A percentile compares a stretch with the other conserved stretches of the same genome.
Conservation (phyloP, 163 green algal genomes). For the Volvox carteri region DNA sequence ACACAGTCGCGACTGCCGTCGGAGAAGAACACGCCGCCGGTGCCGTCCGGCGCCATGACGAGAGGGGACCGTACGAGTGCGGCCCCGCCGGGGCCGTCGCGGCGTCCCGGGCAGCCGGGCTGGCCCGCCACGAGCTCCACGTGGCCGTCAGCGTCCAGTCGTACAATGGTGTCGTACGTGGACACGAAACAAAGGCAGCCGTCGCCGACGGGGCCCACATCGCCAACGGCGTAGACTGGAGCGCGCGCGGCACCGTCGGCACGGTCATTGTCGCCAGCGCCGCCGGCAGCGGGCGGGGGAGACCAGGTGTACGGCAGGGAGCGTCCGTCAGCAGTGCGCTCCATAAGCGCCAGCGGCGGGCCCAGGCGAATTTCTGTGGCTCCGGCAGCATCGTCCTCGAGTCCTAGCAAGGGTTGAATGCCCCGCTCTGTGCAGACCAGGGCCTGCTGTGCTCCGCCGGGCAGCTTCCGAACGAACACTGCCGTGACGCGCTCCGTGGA, state of each 20-base stretch:
- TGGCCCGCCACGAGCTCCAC: conserved; percentile 20
- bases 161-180: background rate
- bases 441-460: background rate
- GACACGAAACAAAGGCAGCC: conserved; percentile 21
- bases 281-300: background rate
- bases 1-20: conserved; percentile 12
- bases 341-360: conserved; percentile 21
- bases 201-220: background rate
- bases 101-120: background rate
- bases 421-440: conserved; percentile 17
- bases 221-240: background rate
- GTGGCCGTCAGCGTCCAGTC: background rate
- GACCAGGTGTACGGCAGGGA: conserved; percentile 12
- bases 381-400: background rate
- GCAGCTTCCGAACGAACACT: background rate
- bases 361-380: background rate
- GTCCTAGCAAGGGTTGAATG: conserved; percentile 7
- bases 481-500: background rate
- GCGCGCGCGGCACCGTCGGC: background rate
- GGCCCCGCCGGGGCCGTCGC: background rate
- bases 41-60: conserved; percentile 9
- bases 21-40: conserved; percentile 9
- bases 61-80: background rate
- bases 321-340: background rate
- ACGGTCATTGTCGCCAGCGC: too few relatives aligned